phyloP scores from a whole-genome alignment of 225 moss, liverwort and hornwort species.

The Asterella californica region DNA sequence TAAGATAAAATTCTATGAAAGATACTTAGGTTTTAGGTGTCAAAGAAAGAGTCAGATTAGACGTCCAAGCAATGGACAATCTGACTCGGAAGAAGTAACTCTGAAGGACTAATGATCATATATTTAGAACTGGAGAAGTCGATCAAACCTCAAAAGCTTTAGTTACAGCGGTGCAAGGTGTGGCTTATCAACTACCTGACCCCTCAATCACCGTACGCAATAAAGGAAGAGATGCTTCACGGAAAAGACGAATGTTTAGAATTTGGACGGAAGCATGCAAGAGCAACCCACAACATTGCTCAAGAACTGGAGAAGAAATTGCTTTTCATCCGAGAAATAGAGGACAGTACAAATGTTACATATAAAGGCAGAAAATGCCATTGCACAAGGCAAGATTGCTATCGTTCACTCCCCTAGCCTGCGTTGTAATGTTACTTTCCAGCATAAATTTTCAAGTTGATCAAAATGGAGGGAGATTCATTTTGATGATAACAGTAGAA shows the following conservation, averaged over 20 bases:
- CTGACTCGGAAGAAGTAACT: not conserved
- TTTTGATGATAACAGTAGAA: too few relatives aligned
- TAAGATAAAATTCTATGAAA: too few relatives aligned
- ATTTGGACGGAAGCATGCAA: constrained; percentile 65
- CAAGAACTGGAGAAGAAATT: constrained; percentile 54
- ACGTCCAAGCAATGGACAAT: not conserved
- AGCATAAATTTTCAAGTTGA: not conserved
- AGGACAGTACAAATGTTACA: constrained; percentile 42
- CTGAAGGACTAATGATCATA: not conserved
- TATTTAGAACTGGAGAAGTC: too few relatives aligned
- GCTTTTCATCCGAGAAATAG: constrained; percentile 39
- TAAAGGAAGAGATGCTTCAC: constrained; percentile 56
- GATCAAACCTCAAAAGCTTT: too few relatives aligned
- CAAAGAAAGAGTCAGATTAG: not conserved
- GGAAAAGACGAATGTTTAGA: constrained; percentile 68
- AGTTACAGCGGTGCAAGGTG: too few relatives aligned
- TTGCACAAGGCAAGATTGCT: constrained; percentile 28
- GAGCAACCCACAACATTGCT: constrained; percentile 58
- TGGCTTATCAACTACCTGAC: too few relatives aligned
- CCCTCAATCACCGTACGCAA: constrained; percentile 66
- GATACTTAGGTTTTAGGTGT: too few relatives aligned
- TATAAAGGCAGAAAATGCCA: constrained; percentile 57
- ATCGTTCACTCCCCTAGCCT: constrained; percentile 16
- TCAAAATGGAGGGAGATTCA: not conserved
- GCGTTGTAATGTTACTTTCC: not conserved